A percentile compares a stretch with the other conserved stretches of the same genome.
phyloP scores from a whole-genome alignment of 345 rosid species.

The Syzygium grande region DNA sequence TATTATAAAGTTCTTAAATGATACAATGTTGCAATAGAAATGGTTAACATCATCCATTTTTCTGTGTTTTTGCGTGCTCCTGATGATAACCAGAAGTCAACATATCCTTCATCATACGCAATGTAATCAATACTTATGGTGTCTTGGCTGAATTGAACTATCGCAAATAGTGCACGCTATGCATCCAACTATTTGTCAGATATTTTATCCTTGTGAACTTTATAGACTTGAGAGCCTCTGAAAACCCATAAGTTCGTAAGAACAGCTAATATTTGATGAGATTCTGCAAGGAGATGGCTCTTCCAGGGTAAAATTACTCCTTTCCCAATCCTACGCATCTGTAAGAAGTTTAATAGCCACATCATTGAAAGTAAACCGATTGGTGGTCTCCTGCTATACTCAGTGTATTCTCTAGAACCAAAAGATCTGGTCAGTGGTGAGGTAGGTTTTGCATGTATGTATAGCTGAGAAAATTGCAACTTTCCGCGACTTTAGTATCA shows the following conservation, averaged over 20 bases:
- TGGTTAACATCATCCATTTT: neutral
- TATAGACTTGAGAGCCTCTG: neutral
- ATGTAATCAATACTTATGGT: neutral
- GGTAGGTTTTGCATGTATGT: neutral
- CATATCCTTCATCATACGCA: neutral
- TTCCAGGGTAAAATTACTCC: neutral
- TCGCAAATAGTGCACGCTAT: neutral
- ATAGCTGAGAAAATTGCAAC: neutral
- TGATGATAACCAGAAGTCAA: neutral
- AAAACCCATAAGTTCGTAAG: neutral
- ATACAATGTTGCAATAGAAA: neutral
- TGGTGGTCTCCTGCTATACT: neutral
- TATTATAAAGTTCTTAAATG: neutral
- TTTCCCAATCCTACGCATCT: neutral
- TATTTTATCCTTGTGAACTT: neutral
- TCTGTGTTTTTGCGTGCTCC: neutral
- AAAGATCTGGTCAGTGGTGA: neutral
- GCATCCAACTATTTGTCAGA: neutral
- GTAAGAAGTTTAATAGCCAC: neutral
- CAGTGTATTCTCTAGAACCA: neutral
- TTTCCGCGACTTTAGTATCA: neutral
- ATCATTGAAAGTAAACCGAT: neutral
- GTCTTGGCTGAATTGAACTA: neutral
- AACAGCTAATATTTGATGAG: neutral
- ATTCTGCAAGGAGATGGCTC: neutral